Base-by-base conservation (phyloP, 1,284 basidiomycete species). In the Sporisorium exsertum region DNA sequence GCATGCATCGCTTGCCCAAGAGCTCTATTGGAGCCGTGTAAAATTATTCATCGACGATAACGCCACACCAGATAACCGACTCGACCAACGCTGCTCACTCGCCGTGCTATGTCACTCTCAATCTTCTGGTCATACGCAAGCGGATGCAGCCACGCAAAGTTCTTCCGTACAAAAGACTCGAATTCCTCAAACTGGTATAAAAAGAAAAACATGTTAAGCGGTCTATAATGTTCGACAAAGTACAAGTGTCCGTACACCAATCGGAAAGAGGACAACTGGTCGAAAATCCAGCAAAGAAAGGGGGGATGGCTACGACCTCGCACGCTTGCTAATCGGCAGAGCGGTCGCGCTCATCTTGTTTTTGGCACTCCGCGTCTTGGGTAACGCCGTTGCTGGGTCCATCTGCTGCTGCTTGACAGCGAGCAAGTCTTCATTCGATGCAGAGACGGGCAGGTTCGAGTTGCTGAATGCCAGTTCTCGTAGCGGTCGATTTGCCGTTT, bases 301-400 rank as follows among this genome's bases (percentile, higher is more conserved):
- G 16, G 5, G 42, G 45, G 18, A 1, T 4, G 26, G 2, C 52
- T 35, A 73, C 24, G 65, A 77, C 27, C 70, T 58, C 15, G 65
- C 74, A 18, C 74, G 61, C 37, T 67, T 77, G 58, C 66, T 69
- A 6, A 63, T 52, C 5, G 71, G 71, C 26, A 77, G 26, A 9
- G 66, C 64, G 1, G 63, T 59, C 12, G 72, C 56, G 10, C 59
- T 10, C 32, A 70, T 63, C 51, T 74, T 74, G 59, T 74, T 74
- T 32, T 74, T 74, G 12, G 65, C 62, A 42, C 59, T 62, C 29
- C 67, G 52, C 5, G 54, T 43, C 27, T 63, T 70, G 18, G 64
- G 53, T 32, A 61, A 13, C 1, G 49, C 61, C 20, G 51, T 35
- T 13, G 33, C 35, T 15, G 35, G 10, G 5, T 47, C 57, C 33